A percentile compares a stretch with the other conserved stretches of the same genome.
Evolutionary conservation across 345 rosid genomes (phyloP).

Genomic region (Melaleuca quinquenervia): DNA sequence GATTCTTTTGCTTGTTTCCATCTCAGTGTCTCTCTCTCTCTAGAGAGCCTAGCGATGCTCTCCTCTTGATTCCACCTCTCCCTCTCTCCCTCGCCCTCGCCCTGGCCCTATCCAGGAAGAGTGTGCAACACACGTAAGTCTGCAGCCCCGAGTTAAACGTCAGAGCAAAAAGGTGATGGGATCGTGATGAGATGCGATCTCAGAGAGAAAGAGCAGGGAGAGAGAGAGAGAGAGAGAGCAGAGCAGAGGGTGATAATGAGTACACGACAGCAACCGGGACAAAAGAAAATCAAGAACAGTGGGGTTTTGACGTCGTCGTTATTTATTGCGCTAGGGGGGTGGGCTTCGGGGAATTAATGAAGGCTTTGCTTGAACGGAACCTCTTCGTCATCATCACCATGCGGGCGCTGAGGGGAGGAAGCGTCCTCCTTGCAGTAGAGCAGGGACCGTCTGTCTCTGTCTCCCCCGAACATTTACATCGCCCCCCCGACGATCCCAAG

Average conservation of each 20-base stretch:
- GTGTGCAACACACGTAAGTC: not conserved
- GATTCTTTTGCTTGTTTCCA: not conserved
- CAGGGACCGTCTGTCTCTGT: not conserved
- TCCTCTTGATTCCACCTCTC: not conserved
- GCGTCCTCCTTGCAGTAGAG: not conserved
- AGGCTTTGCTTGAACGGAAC: slow-evolving; percentile 1
- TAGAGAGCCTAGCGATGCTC: not conserved
- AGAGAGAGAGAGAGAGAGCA: not conserved
- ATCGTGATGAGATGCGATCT: not conserved
- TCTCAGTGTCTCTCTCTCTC: not conserved
- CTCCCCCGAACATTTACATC: not conserved
- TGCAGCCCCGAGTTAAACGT: not conserved
- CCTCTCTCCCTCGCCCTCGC: not conserved
- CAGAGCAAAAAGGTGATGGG: not conserved
- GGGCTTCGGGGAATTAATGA: not conserved
- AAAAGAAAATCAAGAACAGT: not conserved
- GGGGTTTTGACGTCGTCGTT: not conserved
- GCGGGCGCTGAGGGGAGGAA: not conserved
- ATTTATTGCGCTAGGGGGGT: not conserved
- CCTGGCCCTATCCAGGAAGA: not conserved
- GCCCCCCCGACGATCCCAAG: not conserved
- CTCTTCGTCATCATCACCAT: not conserved
- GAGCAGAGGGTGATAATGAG: not conserved
- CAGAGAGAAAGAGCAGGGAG: not conserved
- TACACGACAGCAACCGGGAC: not conserved